Percentiles rank a stretch among this genome's conserved stretches.
These are phyloP conservation scores for Chrysanthemum seticuspe DNA, from an alignment of 129 eudicot species.

Conservation along the genomic window DNA sequence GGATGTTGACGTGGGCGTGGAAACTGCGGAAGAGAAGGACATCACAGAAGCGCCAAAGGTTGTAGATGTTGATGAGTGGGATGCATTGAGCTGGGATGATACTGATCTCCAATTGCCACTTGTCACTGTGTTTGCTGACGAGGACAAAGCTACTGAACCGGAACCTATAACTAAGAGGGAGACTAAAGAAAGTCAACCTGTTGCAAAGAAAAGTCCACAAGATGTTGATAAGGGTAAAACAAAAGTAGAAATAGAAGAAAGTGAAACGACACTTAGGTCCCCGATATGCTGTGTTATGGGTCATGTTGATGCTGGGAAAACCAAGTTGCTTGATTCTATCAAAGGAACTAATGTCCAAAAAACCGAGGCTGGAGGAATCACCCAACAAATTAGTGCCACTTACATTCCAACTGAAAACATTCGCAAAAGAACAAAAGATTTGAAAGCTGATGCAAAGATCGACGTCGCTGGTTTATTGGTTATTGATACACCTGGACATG, in stretches of 20 bases:
- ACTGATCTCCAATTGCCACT: too few species aligned
- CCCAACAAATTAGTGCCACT: conserved; percentile 95
- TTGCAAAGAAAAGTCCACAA: conserved; percentile 36
- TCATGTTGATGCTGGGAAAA: conserved; percentile 93
- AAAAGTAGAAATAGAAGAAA: conserved; percentile 31
- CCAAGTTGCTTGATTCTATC: conserved; percentile 85
- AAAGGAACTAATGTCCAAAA: conserved; percentile 88
- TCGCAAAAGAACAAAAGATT: conserved; percentile 79
- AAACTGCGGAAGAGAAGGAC: conserved; percentile 31
- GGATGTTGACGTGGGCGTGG: conserved; percentile 45
- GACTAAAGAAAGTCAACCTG: conserved; percentile 34
- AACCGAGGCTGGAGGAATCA: conserved; percentile 98
- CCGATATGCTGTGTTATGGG: conserved; percentile 99
- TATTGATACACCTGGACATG: conserved; percentile 96
- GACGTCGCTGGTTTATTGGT: conserved; percentile 90
- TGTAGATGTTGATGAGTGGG: conserved; percentile 88
- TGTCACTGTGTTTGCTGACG: too few species aligned
- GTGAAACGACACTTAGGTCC: conserved; percentile 64
- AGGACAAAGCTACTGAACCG: conserved; percentile 42
- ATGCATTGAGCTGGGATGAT: conserved; percentile 60
- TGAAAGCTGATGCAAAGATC: conserved; percentile 88
- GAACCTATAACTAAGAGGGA: conserved; percentile 41
- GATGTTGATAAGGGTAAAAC: conserved; percentile 30
- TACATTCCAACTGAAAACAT: conserved; percentile 81
- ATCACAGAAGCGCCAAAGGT: conserved; percentile 28